Base-by-base conservation (phyloP, 2,329 filamentous ascomycete species). In the Drechslera avenae region DNA sequence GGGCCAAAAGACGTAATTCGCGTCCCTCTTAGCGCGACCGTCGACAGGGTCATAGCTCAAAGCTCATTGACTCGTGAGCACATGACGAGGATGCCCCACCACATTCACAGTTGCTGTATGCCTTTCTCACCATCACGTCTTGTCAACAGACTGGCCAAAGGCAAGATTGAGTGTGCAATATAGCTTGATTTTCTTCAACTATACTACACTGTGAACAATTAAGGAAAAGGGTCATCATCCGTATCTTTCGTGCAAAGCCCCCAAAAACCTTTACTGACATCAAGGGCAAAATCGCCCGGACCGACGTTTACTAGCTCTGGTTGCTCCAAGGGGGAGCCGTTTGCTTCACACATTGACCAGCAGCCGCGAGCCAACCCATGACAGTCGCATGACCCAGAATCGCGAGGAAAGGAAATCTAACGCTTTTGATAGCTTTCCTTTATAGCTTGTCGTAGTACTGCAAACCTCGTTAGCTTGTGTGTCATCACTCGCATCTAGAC, bases 391-490 rank as follows among this genome's bases (percentile, higher is more conserved):
- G 63, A 59, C 52, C 65, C 66, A 59, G 66, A 59, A 55, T 66
- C 60, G 66, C 58, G 60, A 65, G 46, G 52, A 66, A 73, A 74
- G 67, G 66, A 76, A 75, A 72, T 76, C 74, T 76, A 79, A 71
- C 62, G 69, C 59, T 71, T 68, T 68, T 67, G 67, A 66, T 62
- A 75, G 69, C 71, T 75, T 73, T 66, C 73, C 71, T 80, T 78
- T 96, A 97, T 83, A 97, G 87, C 89, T 97, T 97, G 88, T 97
- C 91, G 82, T 96, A 96, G 88, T 96, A 96, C 90, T 96, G 73
- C 69, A 70, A 64, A 63, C 23, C 42, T 6, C 39, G 60, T 73
- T 60, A 78, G 83, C 74, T 81, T 41, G 23, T 31, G 21, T 32
- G 2, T 28, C 21, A 2, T 4, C 5, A 35, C n/a, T n/a, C 32